Base-by-base conservation (phyloP, 2,329 filamentous ascomycete genomes). In the Helotiales sp. region DNA sequence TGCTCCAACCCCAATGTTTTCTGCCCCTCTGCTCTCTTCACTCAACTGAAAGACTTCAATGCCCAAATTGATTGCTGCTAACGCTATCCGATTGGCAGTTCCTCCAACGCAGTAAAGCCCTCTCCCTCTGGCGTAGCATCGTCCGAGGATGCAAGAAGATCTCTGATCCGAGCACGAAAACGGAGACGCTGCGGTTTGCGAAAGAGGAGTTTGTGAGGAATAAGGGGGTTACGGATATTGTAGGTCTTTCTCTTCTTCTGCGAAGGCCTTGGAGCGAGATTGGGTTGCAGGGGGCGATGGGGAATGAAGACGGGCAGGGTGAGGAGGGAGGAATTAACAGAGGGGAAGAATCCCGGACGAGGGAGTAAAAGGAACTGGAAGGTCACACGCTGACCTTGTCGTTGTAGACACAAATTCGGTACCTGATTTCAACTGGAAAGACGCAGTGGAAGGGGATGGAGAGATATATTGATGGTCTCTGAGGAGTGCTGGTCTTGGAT, bases 401-500 rank as follows among this genome's bases (percentile, higher is more conserved):
- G 58, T 10, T 47, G 13, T 68, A 88, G 86, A 78, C 79, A 70
- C 87, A 90, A 73, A 87, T 89, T 70, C 82, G 85, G 65, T 90
- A 89, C 76, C 82, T 90, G 43, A 77, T 89, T 66, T 89, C 87
- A 10, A 89, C 85, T 3, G 88, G 88, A 62, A 89, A 88, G 79
- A 87, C 86, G 28, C 85, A 90, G 75, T 90, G 87, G 87, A 86
- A 90, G 72, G 82, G 77, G 62, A 88, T 89, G 84, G 86, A 85
- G 78, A 80, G 84, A 71, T 86, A 85, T 78, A 84, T 87, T 75
- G 78, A 80, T 66, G 82, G 83, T 49, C 74, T 84, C 75, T 86
- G 61, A 76, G 52, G n/a, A 10, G 20, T 2, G 15, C 10, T 24
- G 34, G n/a, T n/a, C 17, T 45, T 6, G 40, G 17, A 7, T 8